These are phyloP conservation scores for Oryza officinalis DNA, from an alignment of 176 grass and related monocot species.

Conservation along the genomic window DNA sequence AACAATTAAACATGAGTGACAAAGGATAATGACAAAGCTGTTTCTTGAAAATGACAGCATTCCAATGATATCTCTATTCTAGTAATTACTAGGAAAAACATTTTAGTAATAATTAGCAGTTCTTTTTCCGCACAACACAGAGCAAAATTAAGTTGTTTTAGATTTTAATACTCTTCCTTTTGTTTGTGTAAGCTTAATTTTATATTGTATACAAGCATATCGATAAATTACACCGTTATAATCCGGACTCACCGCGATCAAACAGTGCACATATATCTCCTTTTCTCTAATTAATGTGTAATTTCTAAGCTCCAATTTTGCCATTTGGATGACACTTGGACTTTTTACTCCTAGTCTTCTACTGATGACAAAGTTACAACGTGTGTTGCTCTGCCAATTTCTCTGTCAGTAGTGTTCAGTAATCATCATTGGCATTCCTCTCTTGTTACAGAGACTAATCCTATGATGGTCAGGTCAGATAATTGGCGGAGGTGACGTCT, in stretches of 20 bases:
- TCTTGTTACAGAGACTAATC: neutral
- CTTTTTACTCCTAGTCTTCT: neutral
- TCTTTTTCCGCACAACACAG: too few species aligned
- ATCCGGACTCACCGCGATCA: neutral
- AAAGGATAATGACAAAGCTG: neutral
- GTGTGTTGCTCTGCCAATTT: neutral
- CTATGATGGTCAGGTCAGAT: conserved; percentile 39
- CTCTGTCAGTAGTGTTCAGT: neutral
- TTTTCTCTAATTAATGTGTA: neutral
- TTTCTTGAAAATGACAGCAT: conserved; percentile 8
- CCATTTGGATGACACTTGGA: neutral
- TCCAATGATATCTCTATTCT: conserved; percentile 10
- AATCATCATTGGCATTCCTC: neutral
- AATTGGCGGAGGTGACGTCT: conserved; percentile 65
- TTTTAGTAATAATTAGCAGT: too few species aligned
- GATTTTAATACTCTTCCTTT: neutral
- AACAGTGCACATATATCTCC: neutral
- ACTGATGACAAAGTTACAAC: neutral
- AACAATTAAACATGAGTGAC: neutral
- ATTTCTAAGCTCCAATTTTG: neutral
- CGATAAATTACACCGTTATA: neutral
- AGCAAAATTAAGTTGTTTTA: too few species aligned
- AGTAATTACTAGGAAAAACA: too few species aligned
- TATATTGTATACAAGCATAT: neutral
- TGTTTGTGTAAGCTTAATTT: neutral